A percentile compares a stretch with the other conserved stretches of the same genome.
phyloP scores from a whole-genome alignment of 225 moss, liverwort and hornwort species.

The Thuidium tamariscinum region DNA sequence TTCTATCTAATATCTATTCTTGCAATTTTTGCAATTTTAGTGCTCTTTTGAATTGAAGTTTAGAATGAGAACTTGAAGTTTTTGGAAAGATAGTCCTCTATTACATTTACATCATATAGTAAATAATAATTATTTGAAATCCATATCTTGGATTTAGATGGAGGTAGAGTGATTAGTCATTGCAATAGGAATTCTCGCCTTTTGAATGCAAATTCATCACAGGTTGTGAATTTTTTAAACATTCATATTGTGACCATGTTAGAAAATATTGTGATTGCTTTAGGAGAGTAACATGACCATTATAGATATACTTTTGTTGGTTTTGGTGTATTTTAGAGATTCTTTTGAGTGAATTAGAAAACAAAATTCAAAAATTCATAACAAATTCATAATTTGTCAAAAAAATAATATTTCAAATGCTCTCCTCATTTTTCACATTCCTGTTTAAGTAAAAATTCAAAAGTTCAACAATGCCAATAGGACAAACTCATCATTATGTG shows the following conservation, averaged over 20 bases:
- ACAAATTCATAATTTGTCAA: too few relatives aligned
- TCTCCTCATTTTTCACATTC: background rate
- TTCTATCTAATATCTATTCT: background rate
- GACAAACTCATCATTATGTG: too few relatives aligned
- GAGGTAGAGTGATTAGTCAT: background rate
- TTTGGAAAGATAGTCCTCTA: background rate
- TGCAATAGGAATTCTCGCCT: background rate
- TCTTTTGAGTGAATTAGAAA: too few relatives aligned
- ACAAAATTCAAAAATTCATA: too few relatives aligned
- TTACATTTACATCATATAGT: background rate
- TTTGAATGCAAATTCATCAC: too few relatives aligned
- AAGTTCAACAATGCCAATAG: background rate
- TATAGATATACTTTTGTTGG: too few relatives aligned
- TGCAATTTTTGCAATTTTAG: background rate
- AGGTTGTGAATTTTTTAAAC: too few relatives aligned
- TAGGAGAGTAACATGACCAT: too few relatives aligned
- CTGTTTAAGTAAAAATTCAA: too few relatives aligned
- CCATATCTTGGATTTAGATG: background rate
- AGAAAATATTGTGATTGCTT: background rate
- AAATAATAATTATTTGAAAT: too few relatives aligned
- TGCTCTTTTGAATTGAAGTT: background rate
- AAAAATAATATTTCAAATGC: too few relatives aligned
- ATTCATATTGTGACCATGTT: background rate
- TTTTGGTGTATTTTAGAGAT: too few relatives aligned
- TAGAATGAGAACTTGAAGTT: background rate